Base-by-base conservation (phyloP, 768 basidiomycete species). In the Myochromella boudieri region DNA sequence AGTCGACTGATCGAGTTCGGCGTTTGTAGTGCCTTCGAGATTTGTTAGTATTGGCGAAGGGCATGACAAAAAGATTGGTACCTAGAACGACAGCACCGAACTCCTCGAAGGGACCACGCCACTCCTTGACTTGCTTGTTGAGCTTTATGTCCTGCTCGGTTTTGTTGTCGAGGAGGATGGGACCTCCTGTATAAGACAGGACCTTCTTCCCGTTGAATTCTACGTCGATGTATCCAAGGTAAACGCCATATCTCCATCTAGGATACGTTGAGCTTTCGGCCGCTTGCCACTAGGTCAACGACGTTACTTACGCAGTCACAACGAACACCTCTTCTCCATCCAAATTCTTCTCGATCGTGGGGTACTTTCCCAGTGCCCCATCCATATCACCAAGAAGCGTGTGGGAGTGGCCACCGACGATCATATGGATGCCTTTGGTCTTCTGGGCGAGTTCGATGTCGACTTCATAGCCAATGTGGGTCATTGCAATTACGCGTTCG, bases 191-290 rank as follows among this genome's bases (percentile, higher is more conserved):
- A 24, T 47, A 47, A 3, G 46, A 47, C 4, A 25, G 2, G 0
- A 26, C 37, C 21, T 47, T 47, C 3, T 17, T 9, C 12, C 46
- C 46, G 29, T 40, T 15, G 29, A 47, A 47, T 31, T 47, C 46
- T 2, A 47, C 38, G 27, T 47, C 46, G 20, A 47, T 40, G 20
- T 47, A 47, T 24, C 46, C 46, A 38, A 47, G 46, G 29, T 47
- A 47, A 20, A 47, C 46, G 38, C 46, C 46, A 18, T 47, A 47
- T 8, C 46, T 21, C 46, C 46, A 47, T 10, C 46, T 47, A 15
- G 1, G n/a, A 29, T n/a, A n/a, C n/a, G n/a, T n/a, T n/a, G n/a
- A n/a, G n/a, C n/a, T n/a, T n/a, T n/a, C n/a, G n/a, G n/a, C n/a
- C n/a, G n/a, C n/a, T n/a, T n/a, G n/a, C n/a, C n/a, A n/a, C n/a